phyloP scores from a whole-genome alignment of 2,329 filamentous ascomycete genomes.

The Fusarium piperis region DNA sequence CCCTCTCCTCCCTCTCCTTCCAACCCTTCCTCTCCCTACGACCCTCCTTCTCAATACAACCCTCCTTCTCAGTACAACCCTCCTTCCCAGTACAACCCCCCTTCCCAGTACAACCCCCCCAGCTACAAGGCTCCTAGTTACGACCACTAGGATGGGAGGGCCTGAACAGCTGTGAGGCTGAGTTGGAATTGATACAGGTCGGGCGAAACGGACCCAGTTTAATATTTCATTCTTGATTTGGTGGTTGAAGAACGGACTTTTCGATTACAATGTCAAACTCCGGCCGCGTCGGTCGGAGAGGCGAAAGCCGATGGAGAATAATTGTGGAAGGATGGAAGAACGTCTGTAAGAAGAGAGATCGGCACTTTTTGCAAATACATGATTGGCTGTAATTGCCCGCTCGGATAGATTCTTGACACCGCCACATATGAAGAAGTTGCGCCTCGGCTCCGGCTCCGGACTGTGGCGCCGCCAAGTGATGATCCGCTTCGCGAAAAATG shows the following conservation, averaged over 20 bases:
- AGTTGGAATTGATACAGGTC: background rate
- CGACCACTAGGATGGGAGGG: background rate
- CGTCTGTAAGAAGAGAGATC: background rate
- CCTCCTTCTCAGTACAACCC: background rate
- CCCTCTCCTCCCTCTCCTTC: too few relatives aligned
- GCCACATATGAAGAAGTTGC: background rate
- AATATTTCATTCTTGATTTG: background rate
- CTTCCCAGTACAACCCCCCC: background rate
- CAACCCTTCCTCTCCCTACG: too few relatives aligned
- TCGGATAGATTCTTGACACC: background rate
- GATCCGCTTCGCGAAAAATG: background rate
- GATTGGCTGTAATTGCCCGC: background rate
- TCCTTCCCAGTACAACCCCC: too few relatives aligned
- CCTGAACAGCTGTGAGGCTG: background rate
- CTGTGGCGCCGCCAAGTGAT: background rate
- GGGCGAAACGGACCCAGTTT: background rate
- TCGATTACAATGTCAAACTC: background rate
- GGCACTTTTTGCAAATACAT: background rate
- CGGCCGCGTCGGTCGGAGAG: background rate
- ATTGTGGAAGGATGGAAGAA: background rate
- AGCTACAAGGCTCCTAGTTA: background rate
- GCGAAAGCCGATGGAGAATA: background rate
- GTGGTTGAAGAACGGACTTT: background rate
- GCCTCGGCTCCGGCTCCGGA: background rate
- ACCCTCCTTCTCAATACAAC: too few relatives aligned